Evolutionary conservation across 2,329 filamentous ascomycete species (phyloP).

Genomic region (Beauveria pseudobassiana): DNA sequence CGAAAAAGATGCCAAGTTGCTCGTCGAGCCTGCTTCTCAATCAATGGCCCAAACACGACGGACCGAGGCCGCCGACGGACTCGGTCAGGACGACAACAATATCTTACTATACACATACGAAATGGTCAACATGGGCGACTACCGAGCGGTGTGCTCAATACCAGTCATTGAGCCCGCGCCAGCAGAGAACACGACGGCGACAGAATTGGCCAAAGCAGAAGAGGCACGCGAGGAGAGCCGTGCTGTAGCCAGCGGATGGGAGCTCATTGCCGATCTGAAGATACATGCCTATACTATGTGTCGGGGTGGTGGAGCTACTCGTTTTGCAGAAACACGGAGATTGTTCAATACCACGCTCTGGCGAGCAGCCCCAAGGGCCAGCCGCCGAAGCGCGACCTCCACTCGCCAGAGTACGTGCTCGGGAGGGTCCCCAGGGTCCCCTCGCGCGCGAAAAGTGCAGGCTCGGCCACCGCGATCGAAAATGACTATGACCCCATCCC

Average conservation of each 20-base stretch:
- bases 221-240: constrained; percentile 73
- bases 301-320: constrained; percentile 95
- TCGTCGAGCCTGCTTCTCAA: constrained; percentile 37
- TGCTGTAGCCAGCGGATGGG: constrained; percentile 70
- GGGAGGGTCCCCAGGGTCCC: constrained; percentile 44
- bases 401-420: constrained; percentile 68
- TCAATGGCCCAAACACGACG: constrained; percentile 33
- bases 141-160: constrained; percentile 77
- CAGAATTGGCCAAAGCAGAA: constrained; percentile 60
- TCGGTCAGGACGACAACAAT: constrained; percentile 24
- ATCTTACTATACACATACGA: constrained; percentile 51
- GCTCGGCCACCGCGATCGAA: constrained; percentile 18
- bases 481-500: constrained; percentile 26
- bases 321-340: constrained; percentile 82
- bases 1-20: constrained; percentile 59
- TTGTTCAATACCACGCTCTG: constrained; percentile 85
- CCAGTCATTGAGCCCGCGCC: constrained; percentile 56
- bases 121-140: constrained; percentile 61
- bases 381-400: constrained; percentile 69
- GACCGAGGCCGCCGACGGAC: constrained; percentile 22
- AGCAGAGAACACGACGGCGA: constrained; percentile 57
- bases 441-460: constrained; percentile 16
- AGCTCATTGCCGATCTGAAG: constrained; percentile 70
- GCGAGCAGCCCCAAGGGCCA: constrained; percentile 59
- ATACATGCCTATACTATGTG: constrained; percentile 74